These are phyloP conservation scores for Apiotrichum akiyoshidainum DNA, from an alignment of 1,284 basidiomycete species.

Conservation along the genomic window DNA sequence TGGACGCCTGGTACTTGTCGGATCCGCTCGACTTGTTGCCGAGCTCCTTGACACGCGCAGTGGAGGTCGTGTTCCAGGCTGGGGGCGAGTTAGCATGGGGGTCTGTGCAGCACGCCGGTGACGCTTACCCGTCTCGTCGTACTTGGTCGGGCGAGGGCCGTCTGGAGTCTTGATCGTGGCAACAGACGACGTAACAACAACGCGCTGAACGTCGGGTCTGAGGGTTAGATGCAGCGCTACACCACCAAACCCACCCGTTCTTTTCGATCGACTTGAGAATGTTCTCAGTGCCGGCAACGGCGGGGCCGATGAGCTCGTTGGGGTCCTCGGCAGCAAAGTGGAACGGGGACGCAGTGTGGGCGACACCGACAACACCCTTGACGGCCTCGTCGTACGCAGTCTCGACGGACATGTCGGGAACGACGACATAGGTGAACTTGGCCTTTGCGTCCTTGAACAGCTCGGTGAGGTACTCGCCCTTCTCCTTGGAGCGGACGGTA, in stretches of 20 bases:
- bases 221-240: not conserved
- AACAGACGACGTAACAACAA: constrained; percentile 63
- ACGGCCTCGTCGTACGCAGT: constrained; percentile 68
- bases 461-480: constrained; percentile 56
- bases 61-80: constrained; percentile 64
- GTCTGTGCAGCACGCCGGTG: too few relatives aligned
- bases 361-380: constrained; percentile 62
- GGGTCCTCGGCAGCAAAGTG: constrained; percentile 43
- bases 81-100: constrained; percentile 11
- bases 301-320: constrained; percentile 60
- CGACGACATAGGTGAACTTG: constrained; percentile 52
- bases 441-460: constrained; percentile 54
- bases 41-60: constrained; percentile 22
- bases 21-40: too few relatives aligned
- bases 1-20: constrained; percentile 33
- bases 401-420: constrained; percentile 55
- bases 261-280: constrained; percentile 59
- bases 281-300: constrained; percentile 62
- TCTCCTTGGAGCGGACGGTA: constrained; percentile 58
- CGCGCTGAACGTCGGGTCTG: constrained; percentile 58
- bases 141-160: constrained; percentile 1
- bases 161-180: constrained; percentile 53
- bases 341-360: constrained; percentile 38
- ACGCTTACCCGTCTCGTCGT: constrained; percentile 18
- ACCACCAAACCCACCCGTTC: constrained; percentile 54